Conservation (phyloP, 2,329 filamentous ascomycete genomes). For the Penicillium paneum region DNA sequence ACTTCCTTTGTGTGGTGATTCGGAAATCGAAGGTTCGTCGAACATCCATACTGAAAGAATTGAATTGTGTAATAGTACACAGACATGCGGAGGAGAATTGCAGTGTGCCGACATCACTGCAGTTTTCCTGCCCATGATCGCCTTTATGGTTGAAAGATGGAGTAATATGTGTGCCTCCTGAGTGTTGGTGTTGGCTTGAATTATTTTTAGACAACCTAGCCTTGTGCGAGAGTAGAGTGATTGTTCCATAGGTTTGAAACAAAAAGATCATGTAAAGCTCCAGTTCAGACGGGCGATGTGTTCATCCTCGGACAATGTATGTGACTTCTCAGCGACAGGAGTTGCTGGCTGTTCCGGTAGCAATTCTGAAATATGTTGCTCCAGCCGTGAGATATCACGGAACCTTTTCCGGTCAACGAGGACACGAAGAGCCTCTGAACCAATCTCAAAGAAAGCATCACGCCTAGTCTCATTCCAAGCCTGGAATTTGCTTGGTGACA, state of each 20-base stretch:
- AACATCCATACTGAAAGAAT: background rate
- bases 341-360: conserved; percentile 24
- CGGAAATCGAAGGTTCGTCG: background rate
- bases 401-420: conserved; percentile 33
- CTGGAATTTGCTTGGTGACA: conserved; percentile 21
- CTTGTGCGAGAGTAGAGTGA: background rate
- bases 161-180: background rate
- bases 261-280: conserved; percentile 3
- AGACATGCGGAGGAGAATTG: background rate
- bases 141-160: background rate
- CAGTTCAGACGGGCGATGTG: conserved; percentile 1
- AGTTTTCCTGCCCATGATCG: background rate
- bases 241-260: background rate
- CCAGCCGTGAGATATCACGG: conserved; percentile 30
- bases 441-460: conserved; percentile 32
- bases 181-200: background rate
- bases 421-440: conserved; percentile 40
- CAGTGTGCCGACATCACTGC: background rate
- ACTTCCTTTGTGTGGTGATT: background rate
- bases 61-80: background rate
- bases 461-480: conserved; percentile 20
- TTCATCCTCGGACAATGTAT: background rate
- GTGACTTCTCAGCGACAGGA: conserved; percentile 10
- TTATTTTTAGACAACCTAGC: background rate
- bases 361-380: conserved; percentile 30